Conservation (phyloP, 1,284 basidiomycete genomes). For the Nidula niveotomentosa region DNA sequence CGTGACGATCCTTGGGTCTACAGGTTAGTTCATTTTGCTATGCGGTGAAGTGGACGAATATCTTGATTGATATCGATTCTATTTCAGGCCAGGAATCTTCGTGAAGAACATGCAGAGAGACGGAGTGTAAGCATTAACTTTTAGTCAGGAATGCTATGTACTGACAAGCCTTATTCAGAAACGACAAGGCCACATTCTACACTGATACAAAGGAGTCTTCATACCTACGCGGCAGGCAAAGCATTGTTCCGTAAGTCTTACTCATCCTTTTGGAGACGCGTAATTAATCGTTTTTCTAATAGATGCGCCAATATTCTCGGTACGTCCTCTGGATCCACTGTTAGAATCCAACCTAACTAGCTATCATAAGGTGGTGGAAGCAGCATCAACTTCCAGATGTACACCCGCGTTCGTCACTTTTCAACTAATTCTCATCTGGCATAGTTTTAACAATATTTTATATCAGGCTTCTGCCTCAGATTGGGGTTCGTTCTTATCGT, state of each 20-base stretch:
- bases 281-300: constrained; percentile 5
- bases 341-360: constrained; percentile 3
- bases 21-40: constrained; percentile 26
- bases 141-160: no score
- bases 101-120: constrained; percentile 70
- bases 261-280: background rate
- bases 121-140: constrained; percentile 47
- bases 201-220: constrained; percentile 57
- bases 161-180: constrained; percentile 32
- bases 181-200: constrained; percentile 75
- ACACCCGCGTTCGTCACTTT: constrained; percentile 49
- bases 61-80: background rate
- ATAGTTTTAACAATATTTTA: constrained; percentile 2
- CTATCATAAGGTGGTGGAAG: constrained; percentile 43
- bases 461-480: constrained; percentile 63
- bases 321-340: constrained; percentile 15
- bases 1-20: constrained; percentile 76
- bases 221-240: constrained; percentile 58
- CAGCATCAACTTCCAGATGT: constrained; percentile 78
- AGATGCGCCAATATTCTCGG: constrained; percentile 71
- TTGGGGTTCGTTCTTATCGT: constrained; percentile 47
- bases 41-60: background rate
- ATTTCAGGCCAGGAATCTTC: constrained; percentile 59
- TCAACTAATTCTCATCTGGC: background rate
- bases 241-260: constrained; percentile 61